These are phyloP conservation scores for Cyphellophora attinorum DNA, from an alignment of 2,329 filamentous ascomycete species.

Conservation along the genomic window DNA sequence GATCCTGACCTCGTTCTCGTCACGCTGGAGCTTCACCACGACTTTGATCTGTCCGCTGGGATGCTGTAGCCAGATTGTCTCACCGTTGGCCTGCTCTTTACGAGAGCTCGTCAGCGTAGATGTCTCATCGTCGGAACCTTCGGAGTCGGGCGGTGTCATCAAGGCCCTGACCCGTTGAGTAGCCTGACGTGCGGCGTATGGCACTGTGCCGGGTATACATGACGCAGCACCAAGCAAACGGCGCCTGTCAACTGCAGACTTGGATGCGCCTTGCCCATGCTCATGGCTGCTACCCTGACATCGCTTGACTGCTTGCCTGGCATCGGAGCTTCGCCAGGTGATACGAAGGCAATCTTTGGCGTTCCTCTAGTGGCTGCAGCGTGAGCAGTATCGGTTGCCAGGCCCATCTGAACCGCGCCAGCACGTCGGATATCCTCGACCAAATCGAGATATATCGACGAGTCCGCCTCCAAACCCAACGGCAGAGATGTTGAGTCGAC, in stretches of 20 bases:
- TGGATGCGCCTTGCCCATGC: slow-evolving; percentile 46
- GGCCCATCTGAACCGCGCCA: slow-evolving; percentile 53
- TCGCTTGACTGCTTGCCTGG: slow-evolving; percentile 14
- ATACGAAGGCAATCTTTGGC: slow-evolving; percentile 55
- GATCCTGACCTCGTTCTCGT: neutral
- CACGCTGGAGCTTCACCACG: neutral
- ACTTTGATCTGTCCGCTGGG: neutral
- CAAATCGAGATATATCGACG: slow-evolving; percentile 27
- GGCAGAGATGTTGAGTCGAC: slow-evolving; percentile 44
- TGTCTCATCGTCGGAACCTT: neutral
- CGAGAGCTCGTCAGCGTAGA: neutral
- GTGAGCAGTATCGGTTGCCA: slow-evolving; percentile 33
- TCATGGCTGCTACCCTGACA: slow-evolving; percentile 36
- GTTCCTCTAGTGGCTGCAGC: slow-evolving; percentile 41
- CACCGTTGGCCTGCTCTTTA: neutral
- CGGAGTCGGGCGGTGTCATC: neutral
- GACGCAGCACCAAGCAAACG: slow-evolving; percentile 39
- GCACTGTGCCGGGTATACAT: slow-evolving; percentile 31
- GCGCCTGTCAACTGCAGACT: slow-evolving; percentile 47
- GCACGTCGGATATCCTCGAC: slow-evolving; percentile 48
- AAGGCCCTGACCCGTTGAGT: neutral
- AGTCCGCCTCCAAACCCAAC: slow-evolving; percentile 40
- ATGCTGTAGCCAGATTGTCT: neutral
- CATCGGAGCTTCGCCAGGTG: slow-evolving; percentile 10
- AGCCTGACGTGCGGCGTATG: slow-evolving; percentile 9